Base-by-base conservation (phyloP, 1,139 yeast genomes). In the Blastobotrys ciferrii region DNA sequence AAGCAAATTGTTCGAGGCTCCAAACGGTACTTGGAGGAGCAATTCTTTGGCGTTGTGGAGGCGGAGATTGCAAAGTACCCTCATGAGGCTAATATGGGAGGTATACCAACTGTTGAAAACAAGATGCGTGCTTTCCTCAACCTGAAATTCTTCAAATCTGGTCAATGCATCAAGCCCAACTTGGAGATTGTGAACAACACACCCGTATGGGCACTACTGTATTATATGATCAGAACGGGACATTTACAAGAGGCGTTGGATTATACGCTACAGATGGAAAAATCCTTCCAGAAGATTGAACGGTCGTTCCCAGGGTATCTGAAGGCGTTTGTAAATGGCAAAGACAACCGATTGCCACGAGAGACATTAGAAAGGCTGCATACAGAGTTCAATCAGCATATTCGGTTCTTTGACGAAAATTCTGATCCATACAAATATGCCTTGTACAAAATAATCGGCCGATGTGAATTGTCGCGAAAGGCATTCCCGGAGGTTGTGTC, bases 201-300 rank as follows among this genome's bases (percentile, higher is more conserved):
- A 1, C 98, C 98, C 3, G 78, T 92, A 17, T 92, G 98, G 98
- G 96, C 96, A 0, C 71, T 89, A 46, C 70, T 92, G 4, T 94
- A 85, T 63, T 91, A 87, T 66, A 73, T 92, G 57, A 67, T 92
- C 49, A 81, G 98, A 61, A 82, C 92, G 5, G 98, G 98, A 1
- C 78, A 85, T 57, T 71, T 80, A 53, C 71, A 78, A 37, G 98
- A 91, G 55, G 96, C 96, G 0, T 71, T 85, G 39, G 82, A 80
- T 44, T 76, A 78, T 37, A 74, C 80, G 1, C 61, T 72, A 11
- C 75, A 77, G 52, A 74, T 76, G 54, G 81, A 77, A 53, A 73
- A 77, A 25, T 72, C 76, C 23, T 87, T 92, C 67, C 84, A 83
- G 60, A 88, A 87, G 60, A 78, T 89, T 47, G 98, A 92, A 60